Evolutionary conservation across 257 asterid species (phyloP).

Genomic region (Cruciata laevipes): DNA sequence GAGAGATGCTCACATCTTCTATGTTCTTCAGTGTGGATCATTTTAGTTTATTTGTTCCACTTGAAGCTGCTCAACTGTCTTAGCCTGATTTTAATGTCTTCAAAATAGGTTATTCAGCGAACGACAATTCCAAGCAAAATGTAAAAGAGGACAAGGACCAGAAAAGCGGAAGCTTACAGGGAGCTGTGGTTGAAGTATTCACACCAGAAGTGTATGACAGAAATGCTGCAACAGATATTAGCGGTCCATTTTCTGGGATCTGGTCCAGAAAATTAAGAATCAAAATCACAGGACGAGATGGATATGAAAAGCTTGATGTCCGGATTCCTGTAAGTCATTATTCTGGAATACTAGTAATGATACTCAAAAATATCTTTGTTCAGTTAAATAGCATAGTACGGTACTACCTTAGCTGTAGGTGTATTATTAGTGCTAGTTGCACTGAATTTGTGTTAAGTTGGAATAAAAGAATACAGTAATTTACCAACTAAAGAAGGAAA

Average conservation of each 20-base stretch:
- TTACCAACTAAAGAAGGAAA: neutral
- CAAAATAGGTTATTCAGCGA: conserved; percentile 35
- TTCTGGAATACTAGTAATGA: neutral
- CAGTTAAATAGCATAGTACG: neutral
- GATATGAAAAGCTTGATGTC: conserved; percentile 75
- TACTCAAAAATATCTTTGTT: neutral
- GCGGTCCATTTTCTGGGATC: conserved; percentile 42
- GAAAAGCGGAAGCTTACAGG: conserved; percentile 30
- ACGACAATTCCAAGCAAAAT: conserved; percentile 25
- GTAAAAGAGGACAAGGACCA: conserved; percentile 31
- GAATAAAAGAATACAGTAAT: neutral
- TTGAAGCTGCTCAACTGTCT: conserved; percentile 6
- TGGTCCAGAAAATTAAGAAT: conserved; percentile 82
- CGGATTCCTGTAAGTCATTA: conserved; percentile 71
- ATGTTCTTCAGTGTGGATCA: neutral
- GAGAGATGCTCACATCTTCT: neutral
- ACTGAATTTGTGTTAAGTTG: neutral
- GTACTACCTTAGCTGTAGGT: neutral
- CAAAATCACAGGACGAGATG: conserved; percentile 85
- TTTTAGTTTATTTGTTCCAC: neutral
- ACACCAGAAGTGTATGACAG: conserved; percentile 59
- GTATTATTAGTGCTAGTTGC: neutral
- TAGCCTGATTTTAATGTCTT: conserved; percentile 18
- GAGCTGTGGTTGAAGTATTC: conserved; percentile 57
- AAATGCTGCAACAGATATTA: conserved; percentile 36